These are phyloP conservation scores for Diddensiella caesifluorescens DNA, from an alignment of 805 yeast species.

Conservation along the genomic window DNA sequence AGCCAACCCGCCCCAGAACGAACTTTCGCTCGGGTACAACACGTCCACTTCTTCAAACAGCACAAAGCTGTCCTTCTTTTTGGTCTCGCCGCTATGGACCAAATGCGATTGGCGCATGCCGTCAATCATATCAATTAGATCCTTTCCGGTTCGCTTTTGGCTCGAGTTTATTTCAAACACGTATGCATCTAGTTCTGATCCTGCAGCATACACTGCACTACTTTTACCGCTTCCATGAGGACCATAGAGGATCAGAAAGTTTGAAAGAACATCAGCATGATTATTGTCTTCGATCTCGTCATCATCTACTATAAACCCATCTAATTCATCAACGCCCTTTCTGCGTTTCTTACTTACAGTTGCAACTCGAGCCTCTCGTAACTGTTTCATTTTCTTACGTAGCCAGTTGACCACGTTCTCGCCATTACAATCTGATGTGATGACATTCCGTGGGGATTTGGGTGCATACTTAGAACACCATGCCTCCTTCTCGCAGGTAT, in stretches of 20 bases:
- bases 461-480: conserved; percentile 22
- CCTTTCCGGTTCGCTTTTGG: conserved; percentile 67
- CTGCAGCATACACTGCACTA: conserved; percentile 61
- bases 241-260: conserved; percentile 47
- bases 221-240: conserved; percentile 75
- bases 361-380: conserved; percentile 7
- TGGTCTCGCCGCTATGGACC: conserved; percentile 43
- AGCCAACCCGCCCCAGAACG: conserved; percentile 71
- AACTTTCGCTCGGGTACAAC: conserved; percentile 67
- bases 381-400: conserved; percentile 8
- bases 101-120: conserved; percentile 83
- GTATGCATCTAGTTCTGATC: conserved; percentile 57
- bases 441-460: conserved; percentile 7
- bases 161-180: conserved; percentile 79
- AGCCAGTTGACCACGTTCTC: conserved; percentile 16
- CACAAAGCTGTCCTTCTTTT: conserved; percentile 53
- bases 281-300: conserved; percentile 19
- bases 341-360: conserved; percentile 5
- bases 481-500: conserved; percentile 11
- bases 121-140: conserved; percentile 54
- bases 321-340: conserved; percentile 15
- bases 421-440: conserved; percentile 8
- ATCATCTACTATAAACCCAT: conserved; percentile 30
- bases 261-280: conserved; percentile 4
- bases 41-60: conserved; percentile 83